Conservation (phyloP, 1,284 basidiomycete genomes). For the Apiotrichum domesticum region DNA sequence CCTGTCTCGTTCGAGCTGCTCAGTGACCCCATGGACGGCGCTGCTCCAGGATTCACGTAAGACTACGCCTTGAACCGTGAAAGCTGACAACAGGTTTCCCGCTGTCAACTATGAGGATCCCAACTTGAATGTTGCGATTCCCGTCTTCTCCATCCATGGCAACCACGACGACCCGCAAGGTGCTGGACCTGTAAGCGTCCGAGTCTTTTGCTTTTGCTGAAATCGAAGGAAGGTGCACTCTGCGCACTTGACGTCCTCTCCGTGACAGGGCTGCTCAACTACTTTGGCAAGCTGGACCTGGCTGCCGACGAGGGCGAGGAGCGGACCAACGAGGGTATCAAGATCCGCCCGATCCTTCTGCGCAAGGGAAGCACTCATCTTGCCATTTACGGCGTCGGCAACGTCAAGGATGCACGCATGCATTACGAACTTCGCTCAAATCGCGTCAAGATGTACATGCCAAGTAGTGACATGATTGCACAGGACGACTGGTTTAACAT, state of each 20-base stretch:
- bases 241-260: conserved; percentile 93
- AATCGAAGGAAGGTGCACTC: conserved; percentile 75
- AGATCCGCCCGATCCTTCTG: conserved; percentile 81
- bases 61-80: conserved; percentile 30
- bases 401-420: conserved; percentile 93
- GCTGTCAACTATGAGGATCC: conserved; percentile 96
- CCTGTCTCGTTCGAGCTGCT: conserved; percentile 82
- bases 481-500: conserved; percentile 82
- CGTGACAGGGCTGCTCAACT: conserved; percentile 89
- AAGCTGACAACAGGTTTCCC: conserved; percentile 63
- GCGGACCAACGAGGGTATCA: conserved; percentile 57
- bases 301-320: conserved; percentile 53
- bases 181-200: conserved; percentile 65
- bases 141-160: conserved; percentile 97
- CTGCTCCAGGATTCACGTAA: conserved; percentile 73
- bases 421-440: conserved; percentile 91
- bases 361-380: conserved; percentile 81
- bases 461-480: conserved; percentile 64
- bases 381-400: conserved; percentile 91
- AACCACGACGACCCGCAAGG: conserved; percentile 99
- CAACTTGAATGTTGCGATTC: conserved; percentile 89
- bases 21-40: conserved; percentile 86
- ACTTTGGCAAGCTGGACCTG: conserved; percentile 79
- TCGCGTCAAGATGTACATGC: conserved; percentile 93
- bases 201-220: not conserved